Evolutionary conservation across 2,329 filamentous ascomycete genomes (phyloP).

Genomic region (Cytospora paraplurivora): DNA sequence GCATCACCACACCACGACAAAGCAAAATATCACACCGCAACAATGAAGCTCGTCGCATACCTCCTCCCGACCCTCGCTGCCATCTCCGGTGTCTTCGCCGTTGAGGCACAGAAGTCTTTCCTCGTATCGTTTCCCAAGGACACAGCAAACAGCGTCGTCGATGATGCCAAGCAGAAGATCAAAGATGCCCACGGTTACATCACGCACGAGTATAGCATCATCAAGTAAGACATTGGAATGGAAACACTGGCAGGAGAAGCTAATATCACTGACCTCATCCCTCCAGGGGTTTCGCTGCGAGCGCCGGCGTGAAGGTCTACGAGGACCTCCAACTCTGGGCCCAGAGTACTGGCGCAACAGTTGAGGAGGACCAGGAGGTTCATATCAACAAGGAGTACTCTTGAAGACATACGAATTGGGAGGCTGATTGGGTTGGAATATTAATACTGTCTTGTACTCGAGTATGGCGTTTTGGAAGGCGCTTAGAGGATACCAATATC

Average conservation of each 20-base stretch:
- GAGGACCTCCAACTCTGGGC: slow-evolving; percentile 67
- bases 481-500: not conserved
- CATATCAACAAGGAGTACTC: slow-evolving; percentile 40
- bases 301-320: slow-evolving; percentile 69
- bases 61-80: slow-evolving; percentile 59
- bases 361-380: slow-evolving; percentile 79
- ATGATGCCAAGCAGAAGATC: slow-evolving; percentile 72
- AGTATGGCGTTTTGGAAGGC: not conserved
- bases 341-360: slow-evolving; percentile 58
- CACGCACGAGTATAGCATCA: slow-evolving; percentile 72
- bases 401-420: not conserved
- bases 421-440: not conserved
- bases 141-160: slow-evolving; percentile 67
- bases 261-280: slow-evolving; percentile 1
- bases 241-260: not conserved
- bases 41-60: slow-evolving; percentile 65
- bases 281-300: slow-evolving; percentile 74
- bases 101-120: slow-evolving; percentile 71
- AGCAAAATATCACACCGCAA: slow-evolving; percentile 33
- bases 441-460: not conserved
- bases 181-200: slow-evolving; percentile 71
- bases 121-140: slow-evolving; percentile 76
- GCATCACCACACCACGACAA: slow-evolving; percentile 3
- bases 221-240: slow-evolving; percentile 57
- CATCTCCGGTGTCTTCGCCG: slow-evolving; percentile 59